phyloP scores from a whole-genome alignment of 768 basidiomycete genomes.

The Coprinellus aureogranulatus region DNA sequence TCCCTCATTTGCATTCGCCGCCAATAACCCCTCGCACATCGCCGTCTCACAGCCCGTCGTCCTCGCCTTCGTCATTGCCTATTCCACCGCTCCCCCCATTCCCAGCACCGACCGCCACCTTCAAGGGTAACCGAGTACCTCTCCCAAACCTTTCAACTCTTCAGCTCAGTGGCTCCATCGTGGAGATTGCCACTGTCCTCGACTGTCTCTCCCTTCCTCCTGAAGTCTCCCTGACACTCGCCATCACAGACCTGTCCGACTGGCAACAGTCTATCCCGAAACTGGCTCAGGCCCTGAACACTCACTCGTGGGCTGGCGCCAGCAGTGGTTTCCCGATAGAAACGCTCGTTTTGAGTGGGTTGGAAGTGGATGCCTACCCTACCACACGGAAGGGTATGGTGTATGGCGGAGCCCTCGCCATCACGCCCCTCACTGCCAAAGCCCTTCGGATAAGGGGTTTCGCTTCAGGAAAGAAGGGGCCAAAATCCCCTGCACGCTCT shows the following conservation, averaged over 20 bases:
- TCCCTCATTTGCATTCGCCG: not conserved
- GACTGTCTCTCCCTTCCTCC: constrained; percentile 28
- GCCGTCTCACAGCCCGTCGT: not conserved
- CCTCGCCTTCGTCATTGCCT: not conserved
- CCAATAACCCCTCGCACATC: constrained; percentile 2
- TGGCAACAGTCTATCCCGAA: constrained; percentile 25
- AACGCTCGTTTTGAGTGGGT: constrained; percentile 29
- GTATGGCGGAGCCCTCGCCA: not conserved
- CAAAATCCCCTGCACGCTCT: not conserved
- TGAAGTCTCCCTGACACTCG: constrained; percentile 21
- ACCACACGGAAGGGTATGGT: constrained; percentile 18
- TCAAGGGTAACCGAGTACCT: constrained; percentile 18
- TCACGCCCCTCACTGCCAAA: not conserved
- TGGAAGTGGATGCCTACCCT: constrained; percentile 18
- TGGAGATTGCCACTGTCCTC: constrained; percentile 29
- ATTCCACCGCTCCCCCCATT: not conserved
- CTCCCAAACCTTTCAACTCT: constrained; percentile 27
- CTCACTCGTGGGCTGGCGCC: constrained; percentile 21
- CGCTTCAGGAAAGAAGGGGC: not conserved
- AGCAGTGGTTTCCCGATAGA: constrained; percentile 21
- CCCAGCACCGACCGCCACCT: constrained; percentile 8
- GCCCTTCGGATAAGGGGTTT: constrained; percentile 4
- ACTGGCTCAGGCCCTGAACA: constrained; percentile 24
- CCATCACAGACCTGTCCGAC: constrained; percentile 27
- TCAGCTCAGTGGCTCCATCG: constrained; percentile 30